phyloP scores from a whole-genome alignment of 495 filamentous ascomycete species.

The Aspergillus steynii region DNA sequence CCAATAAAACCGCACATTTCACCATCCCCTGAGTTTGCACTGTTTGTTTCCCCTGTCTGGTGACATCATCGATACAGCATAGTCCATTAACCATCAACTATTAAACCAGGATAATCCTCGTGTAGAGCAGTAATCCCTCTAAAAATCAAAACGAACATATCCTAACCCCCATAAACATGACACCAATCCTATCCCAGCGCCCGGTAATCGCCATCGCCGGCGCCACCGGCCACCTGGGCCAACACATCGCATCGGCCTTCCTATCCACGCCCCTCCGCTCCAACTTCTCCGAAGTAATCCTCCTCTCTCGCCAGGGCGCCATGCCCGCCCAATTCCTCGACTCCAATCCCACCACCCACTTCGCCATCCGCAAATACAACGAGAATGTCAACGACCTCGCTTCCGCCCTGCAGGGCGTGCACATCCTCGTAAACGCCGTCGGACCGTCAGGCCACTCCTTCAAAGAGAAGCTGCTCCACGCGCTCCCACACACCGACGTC shows the following conservation, averaged over 20 bases:
- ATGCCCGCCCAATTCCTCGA: not conserved
- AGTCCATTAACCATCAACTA: not conserved
- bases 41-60: not conserved
- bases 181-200: not conserved
- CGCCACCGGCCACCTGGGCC: slow-evolving; percentile 28
- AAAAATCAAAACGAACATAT: not conserved
- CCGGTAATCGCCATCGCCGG: slow-evolving; percentile 28
- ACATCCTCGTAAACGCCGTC: slow-evolving; percentile 29
- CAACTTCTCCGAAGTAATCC: slow-evolving; percentile 24
- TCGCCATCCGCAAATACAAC: slow-evolving; percentile 21
- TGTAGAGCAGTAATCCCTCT: not conserved
- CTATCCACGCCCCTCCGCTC: slow-evolving; percentile 19
- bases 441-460: slow-evolving; percentile 25
- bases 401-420: slow-evolving; percentile 19
- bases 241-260: slow-evolving; percentile 25
- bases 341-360: slow-evolving; percentile 2
- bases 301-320: slow-evolving; percentile 23
- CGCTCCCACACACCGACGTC: slow-evolving; percentile 19
- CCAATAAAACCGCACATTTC: not conserved
- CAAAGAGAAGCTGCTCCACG: slow-evolving; percentile 22
- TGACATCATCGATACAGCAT: not conserved
- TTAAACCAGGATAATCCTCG: not conserved
- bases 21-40: not conserved
- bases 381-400: slow-evolving; percentile 19
- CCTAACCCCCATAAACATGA: slow-evolving; percentile 3